Evolutionary conservation across 2,329 filamentous ascomycete genomes (phyloP), one percentile per base, ranked within the genome.

Genomic region (Diplodia corticola): DNA sequence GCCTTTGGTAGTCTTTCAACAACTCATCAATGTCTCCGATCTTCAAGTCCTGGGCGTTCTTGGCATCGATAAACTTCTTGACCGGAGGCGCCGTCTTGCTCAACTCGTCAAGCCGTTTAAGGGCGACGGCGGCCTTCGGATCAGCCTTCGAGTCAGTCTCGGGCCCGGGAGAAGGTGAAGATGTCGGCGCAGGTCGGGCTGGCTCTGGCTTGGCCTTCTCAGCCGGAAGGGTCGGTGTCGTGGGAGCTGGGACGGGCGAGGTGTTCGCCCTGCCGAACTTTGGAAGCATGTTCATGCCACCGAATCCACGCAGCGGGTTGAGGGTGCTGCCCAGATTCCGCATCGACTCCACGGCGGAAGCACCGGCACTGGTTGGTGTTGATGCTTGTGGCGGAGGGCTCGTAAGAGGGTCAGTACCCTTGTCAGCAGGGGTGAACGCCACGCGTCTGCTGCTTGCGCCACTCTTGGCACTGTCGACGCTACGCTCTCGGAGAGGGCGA

Each of bases 251-350:
- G 3, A 35, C 33, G 9, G 81, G 72, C 51, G 72, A 83, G 9
- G 81, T 78, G 22, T 81, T 77, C 24, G 81, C 78, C 63, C 89
- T 82, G 1, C 91, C 91, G 71, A 96, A 94, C 0, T 88, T 89
- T 65, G 90, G 87, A 70, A 96, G 89, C 74, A 89, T 85, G 65
- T 86, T 85, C 74, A 95, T 92, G 37, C 88, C 84, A 9, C 90
- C 88, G 61, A 96, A 86, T 61, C 92, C 87, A 51, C 88, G 91
- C 75, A 96, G 89, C 3, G 92, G 92, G 72, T 96, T 96, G 37
- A 96, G 81, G 0, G 89, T 89, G 75, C 86, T 95, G 44, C 92
- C 89, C 68, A 96, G 84, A 74, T 86, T 94, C 20, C 91, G 88
- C 81, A 96, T 89, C 13, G 91, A 92, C 69, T 96, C 92, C 1